Percentiles rank a stretch among this genome's conserved stretches.
Evolutionary conservation across 2,329 filamentous ascomycete species (phyloP).

Genomic region (Microdochium trichocladiopsis): DNA sequence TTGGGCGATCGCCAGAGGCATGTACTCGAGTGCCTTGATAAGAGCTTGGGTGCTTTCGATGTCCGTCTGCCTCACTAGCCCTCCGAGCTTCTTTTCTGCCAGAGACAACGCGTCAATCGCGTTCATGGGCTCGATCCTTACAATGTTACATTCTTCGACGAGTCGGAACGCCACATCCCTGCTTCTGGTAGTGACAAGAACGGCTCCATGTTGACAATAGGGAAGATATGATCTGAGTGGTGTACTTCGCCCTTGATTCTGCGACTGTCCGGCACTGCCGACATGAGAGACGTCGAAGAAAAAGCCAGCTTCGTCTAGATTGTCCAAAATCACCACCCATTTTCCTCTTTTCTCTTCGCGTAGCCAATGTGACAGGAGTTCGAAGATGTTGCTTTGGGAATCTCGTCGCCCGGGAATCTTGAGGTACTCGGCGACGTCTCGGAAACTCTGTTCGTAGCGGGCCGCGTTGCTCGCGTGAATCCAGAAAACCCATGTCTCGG

Average conservation of each 20-base stretch:
- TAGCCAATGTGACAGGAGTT: not conserved
- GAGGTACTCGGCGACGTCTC: conserved; percentile 16
- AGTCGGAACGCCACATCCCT: not conserved
- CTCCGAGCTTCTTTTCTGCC: not conserved
- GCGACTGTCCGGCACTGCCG: not conserved
- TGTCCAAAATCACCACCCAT: not conserved
- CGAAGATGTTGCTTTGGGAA: not conserved
- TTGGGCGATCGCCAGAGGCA: conserved; percentile 26
- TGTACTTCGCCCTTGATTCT: not conserved
- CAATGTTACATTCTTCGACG: conserved; percentile 9
- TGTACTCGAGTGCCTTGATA: conserved; percentile 17
- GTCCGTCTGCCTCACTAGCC: not conserved
- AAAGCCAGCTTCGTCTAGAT: not conserved
- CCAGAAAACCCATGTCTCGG: conserved; percentile 22
- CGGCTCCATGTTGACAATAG: not conserved
- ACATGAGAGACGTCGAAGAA: not conserved
- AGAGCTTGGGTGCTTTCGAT: conserved; percentile 3
- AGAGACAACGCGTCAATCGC: not conserved
- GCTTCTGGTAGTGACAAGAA: not conserved
- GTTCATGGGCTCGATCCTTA: conserved; percentile 10
- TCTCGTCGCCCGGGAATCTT: conserved; percentile 8
- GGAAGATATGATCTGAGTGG: not conserved
- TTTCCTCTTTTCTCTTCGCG: not conserved
- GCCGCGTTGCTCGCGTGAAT: conserved; percentile 21
- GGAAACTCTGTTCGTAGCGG: conserved; percentile 18